Evolutionary conservation across 2,329 filamentous ascomycete species (phyloP).

Genomic region (Penicillium sp.): DNA sequence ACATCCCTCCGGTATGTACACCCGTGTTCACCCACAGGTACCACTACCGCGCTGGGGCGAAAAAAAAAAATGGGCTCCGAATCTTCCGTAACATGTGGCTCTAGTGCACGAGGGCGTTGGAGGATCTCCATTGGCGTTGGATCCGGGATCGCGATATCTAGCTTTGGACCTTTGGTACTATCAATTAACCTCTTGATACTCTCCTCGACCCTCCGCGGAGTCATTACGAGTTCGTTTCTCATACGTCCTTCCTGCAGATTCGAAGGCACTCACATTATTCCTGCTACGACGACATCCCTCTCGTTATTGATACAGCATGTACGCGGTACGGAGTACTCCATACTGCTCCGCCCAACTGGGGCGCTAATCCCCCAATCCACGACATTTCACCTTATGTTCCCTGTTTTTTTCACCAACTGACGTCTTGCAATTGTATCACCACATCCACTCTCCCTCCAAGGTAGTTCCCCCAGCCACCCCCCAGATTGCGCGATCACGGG

Average conservation of each 20-base stretch:
- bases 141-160: background rate
- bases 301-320: background rate
- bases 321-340: background rate
- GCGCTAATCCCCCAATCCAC: slow-evolving; percentile 9
- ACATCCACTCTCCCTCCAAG: background rate
- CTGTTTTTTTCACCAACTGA: slow-evolving; percentile 22
- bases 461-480: background rate
- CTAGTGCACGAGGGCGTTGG: slow-evolving; percentile 11
- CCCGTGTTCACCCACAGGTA: background rate
- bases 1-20: slow-evolving; percentile 5
- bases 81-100: slow-evolving; percentile 17
- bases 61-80: background rate
- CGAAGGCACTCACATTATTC: background rate
- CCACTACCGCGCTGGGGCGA: background rate
- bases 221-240: background rate
- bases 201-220: background rate
- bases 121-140: slow-evolving; percentile 10
- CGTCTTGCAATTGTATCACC: slow-evolving; percentile 22
- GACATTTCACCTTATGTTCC: slow-evolving; percentile 19
- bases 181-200: background rate
- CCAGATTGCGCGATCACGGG: background rate
- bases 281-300: slow-evolving; percentile 1
- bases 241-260: background rate
- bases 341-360: slow-evolving; percentile 1
- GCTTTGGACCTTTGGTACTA: background rate